These are phyloP conservation scores for Alternaria tenuissima DNA, from an alignment of 2,329 filamentous ascomycete species.

Conservation along the genomic window DNA sequence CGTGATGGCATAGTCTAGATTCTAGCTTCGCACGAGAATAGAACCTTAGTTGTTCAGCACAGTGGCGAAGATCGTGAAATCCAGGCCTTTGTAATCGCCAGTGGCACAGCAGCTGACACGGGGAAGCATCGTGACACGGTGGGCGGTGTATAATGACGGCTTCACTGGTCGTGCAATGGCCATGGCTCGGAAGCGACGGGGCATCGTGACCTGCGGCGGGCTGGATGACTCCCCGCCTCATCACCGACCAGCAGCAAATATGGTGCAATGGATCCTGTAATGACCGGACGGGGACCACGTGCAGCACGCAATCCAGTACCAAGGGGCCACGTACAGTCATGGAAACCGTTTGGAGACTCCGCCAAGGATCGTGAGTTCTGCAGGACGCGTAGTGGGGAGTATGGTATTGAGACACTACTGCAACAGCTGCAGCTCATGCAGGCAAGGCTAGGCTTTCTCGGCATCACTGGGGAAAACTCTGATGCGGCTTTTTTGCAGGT, in stretches of 20 bases:
- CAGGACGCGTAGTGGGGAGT: conserved; percentile 19
- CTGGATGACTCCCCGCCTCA: conserved; percentile 15
- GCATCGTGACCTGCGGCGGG: conserved; percentile 22
- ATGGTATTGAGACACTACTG: conserved; percentile 9
- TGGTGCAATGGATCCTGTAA: background rate
- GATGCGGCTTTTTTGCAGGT: conserved; percentile 33
- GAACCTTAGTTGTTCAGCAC: conserved; percentile 4
- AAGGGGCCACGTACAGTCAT: conserved; percentile 39
- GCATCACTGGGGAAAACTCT: conserved; percentile 33
- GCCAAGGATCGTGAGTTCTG: conserved; percentile 44
- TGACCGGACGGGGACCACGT: conserved; percentile 29
- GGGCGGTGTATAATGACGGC: conserved; percentile 36
- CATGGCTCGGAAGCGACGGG: conserved; percentile 24
- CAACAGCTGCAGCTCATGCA: conserved; percentile 10
- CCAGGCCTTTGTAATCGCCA: conserved; percentile 13
- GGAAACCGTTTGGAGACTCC: conserved; percentile 15
- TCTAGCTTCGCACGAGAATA: conserved; percentile 6
- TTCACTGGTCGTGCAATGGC: conserved; percentile 8
- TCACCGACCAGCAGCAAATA: background rate
- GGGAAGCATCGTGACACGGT: conserved; percentile 34
- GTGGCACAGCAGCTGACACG: conserved; percentile 5
- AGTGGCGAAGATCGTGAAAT: conserved; percentile 32
- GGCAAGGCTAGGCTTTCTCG: conserved; percentile 5
- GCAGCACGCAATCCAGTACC: conserved; percentile 34
- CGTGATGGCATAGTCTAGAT: conserved; percentile 1